Base-by-base conservation (phyloP, 1,139 yeast genomes). In the Suhomyces ambrosiae region DNA sequence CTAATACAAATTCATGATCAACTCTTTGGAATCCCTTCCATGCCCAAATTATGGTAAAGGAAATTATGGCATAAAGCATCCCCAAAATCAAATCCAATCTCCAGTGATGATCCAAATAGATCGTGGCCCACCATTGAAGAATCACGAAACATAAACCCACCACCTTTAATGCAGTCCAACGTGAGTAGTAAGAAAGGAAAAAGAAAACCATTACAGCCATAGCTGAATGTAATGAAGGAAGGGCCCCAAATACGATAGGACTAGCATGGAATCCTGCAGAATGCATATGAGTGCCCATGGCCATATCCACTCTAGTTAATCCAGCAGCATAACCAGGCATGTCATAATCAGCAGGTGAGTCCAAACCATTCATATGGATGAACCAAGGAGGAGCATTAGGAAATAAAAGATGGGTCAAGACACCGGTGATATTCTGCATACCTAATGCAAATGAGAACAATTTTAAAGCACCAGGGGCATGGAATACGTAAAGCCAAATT, bases 321-420 rank as follows among this genome's bases (percentile, higher is more conserved):
- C 87, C 87, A 3, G 87, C 88, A 1, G 86, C 85, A 53, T 77
- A 82, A 6, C 87, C 87, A 3, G 77, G 77, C 67, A 76, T 76
- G 27, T 74, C 76, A 54, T 82, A 82, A 49, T 71, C 66, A 1
- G 82, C 82, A 0, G 55, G 54, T 31, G 73, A 68, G 43, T 77
- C 71, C 23, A 74, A 71, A 3, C 85, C 84, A 50, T 81, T 68
- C 49, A 78, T 46, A 50, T 78, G 82, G 33, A 79, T 74, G 53
- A 79, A 82, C 85, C 87, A 80, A 4, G 88, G 88, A 2, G 87
- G 83, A 0, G 86, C 85, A 52, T 78, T 80, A 11, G 88, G 87
- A 50, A 80, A 66, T 10, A 71, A 40, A 32, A 82, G 58, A 54
- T 82, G 87, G 5, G 86, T 80, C 27, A 71, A 34, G 1, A 80